phyloP scores from a whole-genome alignment of 23 red algal species.

The Pyropia haitanensis region DNA sequence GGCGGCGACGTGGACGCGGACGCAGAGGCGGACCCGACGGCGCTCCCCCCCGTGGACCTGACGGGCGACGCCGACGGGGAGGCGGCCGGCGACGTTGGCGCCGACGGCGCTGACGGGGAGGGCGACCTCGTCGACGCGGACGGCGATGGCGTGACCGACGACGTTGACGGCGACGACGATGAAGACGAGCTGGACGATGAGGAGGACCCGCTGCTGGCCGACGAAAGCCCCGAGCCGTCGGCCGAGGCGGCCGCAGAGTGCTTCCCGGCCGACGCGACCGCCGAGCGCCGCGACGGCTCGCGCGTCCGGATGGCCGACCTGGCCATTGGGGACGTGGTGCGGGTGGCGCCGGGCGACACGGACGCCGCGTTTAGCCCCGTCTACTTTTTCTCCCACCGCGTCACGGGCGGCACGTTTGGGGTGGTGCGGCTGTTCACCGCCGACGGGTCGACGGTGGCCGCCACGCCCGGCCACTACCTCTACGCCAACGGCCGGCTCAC shows the following conservation, averaged over 20 bases:
- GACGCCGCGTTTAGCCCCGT: conserved; percentile 1
- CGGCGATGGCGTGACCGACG: no score
- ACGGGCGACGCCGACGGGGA: neutral
- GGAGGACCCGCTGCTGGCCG: no score
- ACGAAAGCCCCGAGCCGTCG: no score
- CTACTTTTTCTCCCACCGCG: conserved; percentile 11
- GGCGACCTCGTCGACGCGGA: no score
- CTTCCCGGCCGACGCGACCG: conserved; percentile 48
- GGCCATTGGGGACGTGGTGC: conserved; percentile 1
- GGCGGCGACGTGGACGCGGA: no score
- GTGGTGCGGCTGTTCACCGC: neutral
- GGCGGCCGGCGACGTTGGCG: neutral
- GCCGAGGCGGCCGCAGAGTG: conserved; percentile 1
- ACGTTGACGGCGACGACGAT: no score
- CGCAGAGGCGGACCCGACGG: no score
- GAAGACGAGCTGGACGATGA: no score
- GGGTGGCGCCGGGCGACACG: neutral
- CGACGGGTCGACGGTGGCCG: neutral
- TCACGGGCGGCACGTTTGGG: neutral
- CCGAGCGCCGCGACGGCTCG: conserved; percentile 30
- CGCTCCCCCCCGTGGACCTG: no score
- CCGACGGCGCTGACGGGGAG: neutral
- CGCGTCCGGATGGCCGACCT: conserved; percentile 6
- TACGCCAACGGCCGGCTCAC: conserved; percentile 7
- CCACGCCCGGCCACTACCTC: conserved; percentile 11